phyloP scores from a whole-genome alignment of 192 early-diverging fungal species.

The Cladochytrium replicatum region DNA sequence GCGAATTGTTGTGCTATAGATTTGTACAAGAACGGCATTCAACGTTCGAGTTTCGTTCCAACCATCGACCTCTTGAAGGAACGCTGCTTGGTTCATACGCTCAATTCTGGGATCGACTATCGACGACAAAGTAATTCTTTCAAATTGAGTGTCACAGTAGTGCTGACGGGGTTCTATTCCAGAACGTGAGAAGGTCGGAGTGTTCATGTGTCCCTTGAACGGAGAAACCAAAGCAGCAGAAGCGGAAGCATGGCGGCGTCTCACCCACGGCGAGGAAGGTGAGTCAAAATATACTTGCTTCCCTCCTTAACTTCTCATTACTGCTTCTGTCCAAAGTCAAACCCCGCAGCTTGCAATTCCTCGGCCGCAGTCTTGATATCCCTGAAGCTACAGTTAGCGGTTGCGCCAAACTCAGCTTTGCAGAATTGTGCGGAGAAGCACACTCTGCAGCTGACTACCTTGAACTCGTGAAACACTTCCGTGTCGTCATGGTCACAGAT shows the following conservation, averaged over 20 bases:
- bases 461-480: conserved; percentile 61
- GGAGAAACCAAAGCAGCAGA: conserved; percentile 33
- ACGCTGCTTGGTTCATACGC: conserved; percentile 63
- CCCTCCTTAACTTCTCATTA: background rate
- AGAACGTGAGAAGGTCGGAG: conserved; percentile 41
- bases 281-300: background rate
- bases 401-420: conserved; percentile 69
- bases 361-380: conserved; percentile 62
- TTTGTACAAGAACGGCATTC: conserved; percentile 94
- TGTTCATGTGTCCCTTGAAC: conserved; percentile 65
- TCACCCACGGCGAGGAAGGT: conserved; percentile 18
- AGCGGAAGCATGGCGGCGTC: conserved; percentile 31
- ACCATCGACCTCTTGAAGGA: conserved; percentile 80
- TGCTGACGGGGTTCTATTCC: too few species aligned
- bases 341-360: conserved; percentile 51
- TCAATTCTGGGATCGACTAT: conserved; percentile 90
- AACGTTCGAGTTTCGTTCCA: conserved; percentile 84
- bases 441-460: conserved; percentile 85
- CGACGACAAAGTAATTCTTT: conserved; percentile 40
- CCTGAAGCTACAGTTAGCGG: conserved; percentile 47
- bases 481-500: conserved; percentile 65
- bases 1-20: too few species aligned
- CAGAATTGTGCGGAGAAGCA: conserved; percentile 61
- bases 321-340: too few species aligned
- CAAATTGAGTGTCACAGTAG: too few species aligned